Conservation (phyloP, 805 yeast species). For the Metschnikowia chrysomelidarum region DNA sequence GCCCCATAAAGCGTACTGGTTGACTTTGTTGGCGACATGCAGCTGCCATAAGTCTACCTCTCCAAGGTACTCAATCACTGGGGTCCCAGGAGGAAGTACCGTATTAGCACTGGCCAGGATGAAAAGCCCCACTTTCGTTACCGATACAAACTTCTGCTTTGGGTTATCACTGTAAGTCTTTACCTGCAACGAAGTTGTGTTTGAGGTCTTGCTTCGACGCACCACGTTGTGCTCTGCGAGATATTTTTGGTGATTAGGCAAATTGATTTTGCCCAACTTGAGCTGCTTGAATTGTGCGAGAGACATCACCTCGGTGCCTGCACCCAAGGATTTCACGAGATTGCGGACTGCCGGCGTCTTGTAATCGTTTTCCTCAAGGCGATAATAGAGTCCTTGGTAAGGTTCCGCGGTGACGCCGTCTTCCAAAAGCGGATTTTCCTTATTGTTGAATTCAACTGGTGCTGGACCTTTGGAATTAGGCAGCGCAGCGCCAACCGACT, state of each 20-base stretch:
- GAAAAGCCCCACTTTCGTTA: slow-evolving; percentile 66
- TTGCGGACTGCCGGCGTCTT: slow-evolving; percentile 34
- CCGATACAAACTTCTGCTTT: slow-evolving; percentile 62
- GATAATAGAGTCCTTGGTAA: slow-evolving; percentile 53
- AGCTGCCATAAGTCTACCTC: slow-evolving; percentile 64
- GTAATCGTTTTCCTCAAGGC: slow-evolving; percentile 46
- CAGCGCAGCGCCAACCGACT: slow-evolving; percentile 11
- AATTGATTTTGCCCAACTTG: slow-evolving; percentile 29
- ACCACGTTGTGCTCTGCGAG: slow-evolving; percentile 34
- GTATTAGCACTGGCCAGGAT: slow-evolving; percentile 16
- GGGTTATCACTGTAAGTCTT: slow-evolving; percentile 58
- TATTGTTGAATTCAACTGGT: slow-evolving; percentile 26
- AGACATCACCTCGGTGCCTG: slow-evolving; percentile 19
- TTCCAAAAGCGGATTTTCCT: slow-evolving; percentile 42
- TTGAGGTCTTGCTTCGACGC: slow-evolving; percentile 21
- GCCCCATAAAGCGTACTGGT: slow-evolving; percentile 77
- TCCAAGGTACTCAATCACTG: slow-evolving; percentile 66
- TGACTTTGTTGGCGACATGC: slow-evolving; percentile 62
- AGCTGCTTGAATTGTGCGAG: slow-evolving; percentile 26
- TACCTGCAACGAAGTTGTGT: slow-evolving; percentile 43
- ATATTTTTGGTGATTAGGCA: slow-evolving; percentile 35
- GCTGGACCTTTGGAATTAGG: slow-evolving; percentile 6
- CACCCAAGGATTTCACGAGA: slow-evolving; percentile 21
- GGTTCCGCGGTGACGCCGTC: slow-evolving; percentile 43
- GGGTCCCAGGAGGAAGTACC: slow-evolving; percentile 44